Conservation (phyloP, 495 filamentous ascomycete species). For the Parathielavia hyrcaniae region DNA sequence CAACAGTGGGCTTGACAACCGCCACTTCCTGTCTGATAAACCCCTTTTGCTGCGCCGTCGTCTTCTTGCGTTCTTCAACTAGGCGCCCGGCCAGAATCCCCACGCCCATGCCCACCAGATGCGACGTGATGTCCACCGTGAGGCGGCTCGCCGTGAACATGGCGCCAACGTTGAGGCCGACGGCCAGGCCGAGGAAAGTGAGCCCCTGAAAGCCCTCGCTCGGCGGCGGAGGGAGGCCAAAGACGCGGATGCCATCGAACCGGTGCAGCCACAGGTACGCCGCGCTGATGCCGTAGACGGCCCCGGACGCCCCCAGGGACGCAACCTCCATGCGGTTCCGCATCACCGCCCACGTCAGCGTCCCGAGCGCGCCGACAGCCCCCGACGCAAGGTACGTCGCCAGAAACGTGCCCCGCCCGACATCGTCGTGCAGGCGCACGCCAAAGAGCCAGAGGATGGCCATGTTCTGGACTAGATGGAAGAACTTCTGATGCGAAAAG, state of each 20-base stretch:
- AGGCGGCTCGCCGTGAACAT: constrained; percentile 30
- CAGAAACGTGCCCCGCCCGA: constrained; percentile 80
- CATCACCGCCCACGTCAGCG: constrained; percentile 55
- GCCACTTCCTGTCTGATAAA: not conserved
- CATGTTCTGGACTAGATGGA: constrained; percentile 71
- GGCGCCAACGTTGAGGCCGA: constrained; percentile 44
- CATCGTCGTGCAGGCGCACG: constrained; percentile 66
- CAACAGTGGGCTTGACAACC: not conserved
- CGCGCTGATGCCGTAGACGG: constrained; percentile 59
- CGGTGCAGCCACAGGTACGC: constrained; percentile 64
- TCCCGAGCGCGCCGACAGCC: constrained; percentile 56
- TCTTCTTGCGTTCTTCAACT: constrained; percentile 22
- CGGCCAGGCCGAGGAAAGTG: constrained; percentile 42
- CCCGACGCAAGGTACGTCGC: constrained; percentile 68
- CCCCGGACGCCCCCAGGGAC: constrained; percentile 67
- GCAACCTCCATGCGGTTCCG: constrained; percentile 29
- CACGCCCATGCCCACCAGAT: constrained; percentile 59
- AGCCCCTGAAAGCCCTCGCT: constrained; percentile 48
- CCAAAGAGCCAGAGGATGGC: constrained; percentile 47
- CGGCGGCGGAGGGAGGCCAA: constrained; percentile 47
- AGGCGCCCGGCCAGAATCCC: constrained; percentile 43
- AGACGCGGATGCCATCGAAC: constrained; percentile 44
- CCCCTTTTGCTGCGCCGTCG: constrained; percentile 17
- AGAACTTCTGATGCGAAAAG: constrained; percentile 67
- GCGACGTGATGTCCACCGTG: constrained; percentile 61